Evolutionary conservation across 192 early-diverging fungal genomes (phyloP).

Genomic region (Podila horticola): DNA sequence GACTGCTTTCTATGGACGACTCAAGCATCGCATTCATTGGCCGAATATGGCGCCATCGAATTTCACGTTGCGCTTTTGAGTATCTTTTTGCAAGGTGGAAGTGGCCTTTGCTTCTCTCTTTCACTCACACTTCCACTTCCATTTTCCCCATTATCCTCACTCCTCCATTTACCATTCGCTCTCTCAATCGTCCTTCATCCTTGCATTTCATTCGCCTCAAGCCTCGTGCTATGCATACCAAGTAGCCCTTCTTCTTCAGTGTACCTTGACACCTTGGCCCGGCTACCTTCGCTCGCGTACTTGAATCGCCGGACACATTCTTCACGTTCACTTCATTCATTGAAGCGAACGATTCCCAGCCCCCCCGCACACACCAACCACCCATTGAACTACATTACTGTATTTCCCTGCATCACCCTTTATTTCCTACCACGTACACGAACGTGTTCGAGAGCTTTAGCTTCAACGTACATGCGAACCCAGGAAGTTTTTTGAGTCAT

Average conservation of each 20-base stretch:
- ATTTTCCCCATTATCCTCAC: not conserved
- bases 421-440: slow-evolving; percentile 16
- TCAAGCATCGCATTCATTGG: slow-evolving; percentile 6
- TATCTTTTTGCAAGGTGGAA: not conserved
- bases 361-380: not conserved
- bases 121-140: not conserved
- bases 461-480: no score
- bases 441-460: not conserved
- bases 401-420: not conserved
- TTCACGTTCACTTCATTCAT: not conserved
- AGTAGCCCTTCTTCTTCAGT: not conserved
- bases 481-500: slow-evolving; percentile 14
- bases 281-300: no score
- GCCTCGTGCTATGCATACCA: not conserved
- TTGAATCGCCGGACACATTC: no score
- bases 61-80: not conserved
- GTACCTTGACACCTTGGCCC: no score
- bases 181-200: not conserved
- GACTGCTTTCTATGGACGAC: no score
- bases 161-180: not conserved
- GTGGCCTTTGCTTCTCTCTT: not conserved
- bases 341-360: not conserved
- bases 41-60: slow-evolving; percentile 9
- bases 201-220: not conserved
- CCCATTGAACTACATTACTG: not conserved